These are phyloP conservation scores for Colletotrichum noveboracense DNA, from an alignment of 2,329 filamentous ascomycete genomes.

Conservation along the genomic window DNA sequence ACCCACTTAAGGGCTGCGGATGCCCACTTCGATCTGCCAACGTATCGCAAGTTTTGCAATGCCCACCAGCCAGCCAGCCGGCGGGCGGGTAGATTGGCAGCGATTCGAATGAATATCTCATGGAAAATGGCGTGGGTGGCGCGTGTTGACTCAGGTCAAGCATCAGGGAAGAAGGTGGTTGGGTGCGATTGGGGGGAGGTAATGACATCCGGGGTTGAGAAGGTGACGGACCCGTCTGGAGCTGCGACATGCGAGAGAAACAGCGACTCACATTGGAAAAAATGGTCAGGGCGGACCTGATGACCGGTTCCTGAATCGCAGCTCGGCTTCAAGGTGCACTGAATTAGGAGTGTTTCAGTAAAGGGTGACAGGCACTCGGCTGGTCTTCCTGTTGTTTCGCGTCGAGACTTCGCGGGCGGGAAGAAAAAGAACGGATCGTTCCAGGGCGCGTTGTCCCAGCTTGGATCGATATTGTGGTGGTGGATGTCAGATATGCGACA, in stretches of 20 bases:
- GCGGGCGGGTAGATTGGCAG: background rate
- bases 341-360: slow-evolving; percentile 2
- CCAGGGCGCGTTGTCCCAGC: background rate
- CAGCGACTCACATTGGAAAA: slow-evolving; percentile 7
- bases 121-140: background rate
- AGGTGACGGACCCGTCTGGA: background rate
- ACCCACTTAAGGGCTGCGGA: background rate
- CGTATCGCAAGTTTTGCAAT: background rate
- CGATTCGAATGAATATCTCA: background rate
- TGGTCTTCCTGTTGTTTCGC: slow-evolving; percentile 13
- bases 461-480: background rate
- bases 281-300: background rate
- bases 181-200: background rate
- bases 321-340: background rate
- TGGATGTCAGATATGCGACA: background rate
- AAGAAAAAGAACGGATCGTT: background rate
- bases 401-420: background rate
- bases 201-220: background rate
- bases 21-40: background rate
- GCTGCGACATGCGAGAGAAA: slow-evolving; percentile 6
- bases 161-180: background rate
- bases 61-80: background rate
- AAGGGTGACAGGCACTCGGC: slow-evolving; percentile 4
- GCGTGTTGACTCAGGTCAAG: slow-evolving; percentile 4
- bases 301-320: background rate